Percentiles rank a stretch among this genome's conserved stretches.
Evolutionary conservation across 768 basidiomycete species (phyloP).

Genomic region (Sutorius australiensis): DNA sequence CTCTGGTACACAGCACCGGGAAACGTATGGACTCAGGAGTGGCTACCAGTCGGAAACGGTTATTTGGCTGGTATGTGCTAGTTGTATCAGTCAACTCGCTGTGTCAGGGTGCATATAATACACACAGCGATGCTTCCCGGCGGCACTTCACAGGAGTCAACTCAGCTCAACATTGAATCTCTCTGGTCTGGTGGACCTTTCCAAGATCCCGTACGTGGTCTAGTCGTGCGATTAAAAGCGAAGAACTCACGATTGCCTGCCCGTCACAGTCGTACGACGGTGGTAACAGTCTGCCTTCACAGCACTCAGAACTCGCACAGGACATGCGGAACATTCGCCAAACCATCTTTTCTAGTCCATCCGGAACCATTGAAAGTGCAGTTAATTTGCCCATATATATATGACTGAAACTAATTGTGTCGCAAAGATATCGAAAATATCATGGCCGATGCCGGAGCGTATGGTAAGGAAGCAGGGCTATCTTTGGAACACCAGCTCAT

Average conservation of each 20-base stretch:
- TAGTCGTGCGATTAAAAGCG: neutral
- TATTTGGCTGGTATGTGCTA: slow-evolving; percentile 52
- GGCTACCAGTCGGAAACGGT: slow-evolving; percentile 72
- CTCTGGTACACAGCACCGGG: slow-evolving; percentile 64
- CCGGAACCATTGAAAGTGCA: slow-evolving; percentile 56
- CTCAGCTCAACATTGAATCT: slow-evolving; percentile 71
- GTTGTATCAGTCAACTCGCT: neutral
- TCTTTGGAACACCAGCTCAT: neutral
- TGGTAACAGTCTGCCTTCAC: slow-evolving; percentile 54
- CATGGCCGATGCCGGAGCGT: slow-evolving; percentile 52
- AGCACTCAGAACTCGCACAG: slow-evolving; percentile 41
- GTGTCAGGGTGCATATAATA: neutral
- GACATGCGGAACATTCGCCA: slow-evolving; percentile 53
- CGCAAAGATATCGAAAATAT: slow-evolving; percentile 51
- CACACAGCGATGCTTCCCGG: slow-evolving; percentile 61
- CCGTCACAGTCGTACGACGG: slow-evolving; percentile 55
- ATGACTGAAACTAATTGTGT: neutral
- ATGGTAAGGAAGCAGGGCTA: slow-evolving; percentile 40
- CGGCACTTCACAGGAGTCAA: slow-evolving; percentile 54
- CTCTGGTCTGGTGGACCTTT: slow-evolving; percentile 77
- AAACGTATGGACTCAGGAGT: slow-evolving; percentile 53
- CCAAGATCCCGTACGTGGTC: slow-evolving; percentile 49
- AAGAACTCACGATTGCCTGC: neutral
- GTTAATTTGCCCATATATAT: neutral
- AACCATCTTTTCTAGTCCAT: slow-evolving; percentile 53